Conservation (phyloP, 2,329 filamentous ascomycete genomes). For the Xylariomycetidae sp. region DNA sequence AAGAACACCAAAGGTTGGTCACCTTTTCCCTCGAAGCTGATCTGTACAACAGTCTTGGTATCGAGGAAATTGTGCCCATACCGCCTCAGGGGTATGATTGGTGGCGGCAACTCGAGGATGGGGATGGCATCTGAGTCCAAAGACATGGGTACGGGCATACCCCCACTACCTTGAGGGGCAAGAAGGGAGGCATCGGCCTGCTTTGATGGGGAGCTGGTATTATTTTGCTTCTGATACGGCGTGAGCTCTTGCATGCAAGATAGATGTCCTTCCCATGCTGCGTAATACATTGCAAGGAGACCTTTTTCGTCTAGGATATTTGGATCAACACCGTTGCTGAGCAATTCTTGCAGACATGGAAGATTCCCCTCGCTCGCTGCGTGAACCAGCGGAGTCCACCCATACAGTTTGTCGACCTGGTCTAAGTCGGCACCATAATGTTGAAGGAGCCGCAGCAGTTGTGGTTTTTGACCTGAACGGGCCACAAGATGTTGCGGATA, state of each 20-base stretch:
- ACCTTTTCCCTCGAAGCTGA: conserved; percentile 75
- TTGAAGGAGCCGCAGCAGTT: conserved; percentile 74
- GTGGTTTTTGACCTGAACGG: conserved; percentile 75
- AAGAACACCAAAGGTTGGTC: conserved; percentile 87
- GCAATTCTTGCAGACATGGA: conserved; percentile 74
- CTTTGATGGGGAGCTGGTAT: conserved; percentile 39
- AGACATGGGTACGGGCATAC: conserved; percentile 55
- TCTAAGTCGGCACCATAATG: conserved; percentile 85
- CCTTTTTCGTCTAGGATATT: conserved; percentile 87
- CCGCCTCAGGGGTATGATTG: conserved; percentile 88
- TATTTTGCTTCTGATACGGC: conserved; percentile 45
- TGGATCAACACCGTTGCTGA: conserved; percentile 74
- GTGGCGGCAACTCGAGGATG: conserved; percentile 84
- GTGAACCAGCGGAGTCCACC: conserved; percentile 95
- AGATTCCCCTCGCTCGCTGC: conserved; percentile 95
- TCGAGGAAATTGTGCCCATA: conserved; percentile 99
- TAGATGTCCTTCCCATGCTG: conserved; percentile 94
- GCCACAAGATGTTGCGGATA: conserved; percentile 97
- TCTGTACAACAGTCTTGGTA: conserved; percentile 92
- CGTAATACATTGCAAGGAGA: conserved; percentile 94
- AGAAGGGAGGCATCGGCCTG: conserved; percentile 34
- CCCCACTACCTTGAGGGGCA: conserved; percentile 42
- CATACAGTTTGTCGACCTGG: conserved; percentile 91
- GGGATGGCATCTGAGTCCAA: conserved; percentile 86
- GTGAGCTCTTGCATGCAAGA: conserved; percentile 89